Conservation (phyloP, 2,329 filamentous ascomycete genomes). For the Seiridium cupressi region DNA sequence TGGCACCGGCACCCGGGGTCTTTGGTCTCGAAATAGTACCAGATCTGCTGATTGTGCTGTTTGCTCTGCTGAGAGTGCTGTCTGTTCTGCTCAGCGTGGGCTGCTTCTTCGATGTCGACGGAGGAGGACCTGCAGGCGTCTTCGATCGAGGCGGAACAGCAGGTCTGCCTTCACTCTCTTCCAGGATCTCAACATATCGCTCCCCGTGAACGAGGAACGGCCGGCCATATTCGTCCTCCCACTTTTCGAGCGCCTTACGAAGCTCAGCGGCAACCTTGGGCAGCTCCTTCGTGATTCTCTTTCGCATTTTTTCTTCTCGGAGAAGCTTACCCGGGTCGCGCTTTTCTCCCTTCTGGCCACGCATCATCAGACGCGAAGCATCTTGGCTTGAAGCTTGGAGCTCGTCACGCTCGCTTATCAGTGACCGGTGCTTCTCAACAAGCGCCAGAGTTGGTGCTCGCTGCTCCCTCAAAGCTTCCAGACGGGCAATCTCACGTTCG, state of each 20-base stretch:
- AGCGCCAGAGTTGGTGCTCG: constrained; percentile 79
- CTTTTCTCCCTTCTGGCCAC: constrained; percentile 88
- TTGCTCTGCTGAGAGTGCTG: constrained; percentile 26
- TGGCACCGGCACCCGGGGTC: constrained; percentile 49
- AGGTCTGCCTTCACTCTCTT: constrained; percentile 57
- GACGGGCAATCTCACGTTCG: constrained; percentile 81
- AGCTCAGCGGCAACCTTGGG: constrained; percentile 89
- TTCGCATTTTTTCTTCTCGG: constrained; percentile 97
- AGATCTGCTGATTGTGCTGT: constrained; percentile 28
- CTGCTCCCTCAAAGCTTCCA: constrained; percentile 82
- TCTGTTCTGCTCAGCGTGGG: constrained; percentile 33
- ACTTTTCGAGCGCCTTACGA: constrained; percentile 74
- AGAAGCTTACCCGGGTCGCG: constrained; percentile 92
- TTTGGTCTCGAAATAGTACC: constrained; percentile 43
- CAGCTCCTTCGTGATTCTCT: constrained; percentile 92
- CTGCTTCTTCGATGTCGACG: constrained; percentile 38
- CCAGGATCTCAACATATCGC: constrained; percentile 83
- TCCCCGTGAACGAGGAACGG: constrained; percentile 93
- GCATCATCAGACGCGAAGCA: constrained; percentile 86
- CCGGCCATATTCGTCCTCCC: constrained; percentile 91
- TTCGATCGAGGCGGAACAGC: constrained; percentile 67
- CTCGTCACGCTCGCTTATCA: constrained; percentile 84
- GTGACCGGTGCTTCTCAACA: constrained; percentile 77
- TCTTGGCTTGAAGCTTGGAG: constrained; percentile 90
- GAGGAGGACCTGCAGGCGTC: constrained; percentile 66